A percentile compares a stretch with the other conserved stretches of the same genome.
phyloP scores from a whole-genome alignment of 345 rosid species.

The Angophora floribunda region DNA sequence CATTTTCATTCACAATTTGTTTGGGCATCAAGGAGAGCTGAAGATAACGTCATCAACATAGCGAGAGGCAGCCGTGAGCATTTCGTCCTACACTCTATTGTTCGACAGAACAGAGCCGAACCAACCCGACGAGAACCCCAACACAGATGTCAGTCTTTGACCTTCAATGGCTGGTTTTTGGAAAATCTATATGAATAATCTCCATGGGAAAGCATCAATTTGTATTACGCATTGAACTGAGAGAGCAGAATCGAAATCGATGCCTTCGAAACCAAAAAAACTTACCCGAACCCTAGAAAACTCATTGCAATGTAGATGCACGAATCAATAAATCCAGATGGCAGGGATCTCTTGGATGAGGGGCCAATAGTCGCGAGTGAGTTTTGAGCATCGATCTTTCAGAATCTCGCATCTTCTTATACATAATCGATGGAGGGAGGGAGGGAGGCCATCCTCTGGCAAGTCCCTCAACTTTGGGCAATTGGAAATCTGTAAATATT shows the following conservation, averaged over 20 bases:
- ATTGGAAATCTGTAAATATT: accelerated
- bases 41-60: not conserved
- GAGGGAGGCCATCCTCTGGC: not conserved
- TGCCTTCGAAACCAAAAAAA: not conserved
- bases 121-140: not conserved
- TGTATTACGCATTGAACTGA: not conserved
- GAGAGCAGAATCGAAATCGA: not conserved
- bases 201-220: too few species aligned
- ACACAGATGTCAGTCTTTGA: not conserved
- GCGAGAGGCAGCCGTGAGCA: not conserved
- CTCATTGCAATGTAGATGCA: too few species aligned
- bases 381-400: not conserved
- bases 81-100: not conserved
- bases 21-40: not conserved
- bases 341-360: not conserved
- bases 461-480: not conserved
- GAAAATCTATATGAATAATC: too few species aligned
- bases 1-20: too few species aligned
- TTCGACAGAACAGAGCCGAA: not conserved
- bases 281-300: not conserved
- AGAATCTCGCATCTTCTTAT: accelerated
- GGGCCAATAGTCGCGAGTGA: not conserved
- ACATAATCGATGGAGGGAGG: not conserved
- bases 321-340: too few species aligned
- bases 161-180: not conserved